A percentile compares a stretch with the other conserved stretches of the same genome.
phyloP scores from a whole-genome alignment of 2,329 filamentous ascomycete genomes.

The Hortaea werneckii region DNA sequence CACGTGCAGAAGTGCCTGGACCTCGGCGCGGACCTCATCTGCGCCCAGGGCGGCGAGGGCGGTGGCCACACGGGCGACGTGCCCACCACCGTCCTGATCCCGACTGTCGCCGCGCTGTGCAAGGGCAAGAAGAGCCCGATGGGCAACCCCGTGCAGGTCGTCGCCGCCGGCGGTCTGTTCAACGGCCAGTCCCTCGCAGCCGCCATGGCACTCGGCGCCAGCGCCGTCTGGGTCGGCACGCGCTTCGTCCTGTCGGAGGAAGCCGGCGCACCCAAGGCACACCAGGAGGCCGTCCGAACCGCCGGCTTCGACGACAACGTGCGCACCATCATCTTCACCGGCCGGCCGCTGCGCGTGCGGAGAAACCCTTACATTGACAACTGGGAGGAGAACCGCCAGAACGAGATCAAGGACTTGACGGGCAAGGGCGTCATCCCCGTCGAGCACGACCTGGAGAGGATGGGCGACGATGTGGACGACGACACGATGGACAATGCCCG shows the following conservation, averaged over 20 bases:
- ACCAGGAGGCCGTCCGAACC: constrained; percentile 55
- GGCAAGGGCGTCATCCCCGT: constrained; percentile 84
- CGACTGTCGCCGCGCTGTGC: constrained; percentile 74
- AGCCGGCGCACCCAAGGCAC: constrained; percentile 70
- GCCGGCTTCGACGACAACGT: constrained; percentile 91
- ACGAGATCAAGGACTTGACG: constrained; percentile 88
- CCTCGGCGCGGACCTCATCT: constrained; percentile 89
- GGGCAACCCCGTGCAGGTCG: constrained; percentile 76
- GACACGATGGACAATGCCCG: constrained; percentile 85
- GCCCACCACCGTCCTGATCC: constrained; percentile 84
- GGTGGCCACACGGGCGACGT: constrained; percentile 74
- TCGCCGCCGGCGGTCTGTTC: constrained; percentile 89
- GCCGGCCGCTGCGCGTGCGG: constrained; percentile 84
- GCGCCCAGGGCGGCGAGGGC: constrained; percentile 94
- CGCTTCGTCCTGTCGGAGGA: constrained; percentile 90
- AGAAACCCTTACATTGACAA: constrained; percentile 88
- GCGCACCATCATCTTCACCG: constrained; percentile 97
- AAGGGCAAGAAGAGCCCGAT: constrained; percentile 75
- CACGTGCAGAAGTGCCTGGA: constrained; percentile 95
- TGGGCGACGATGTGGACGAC: constrained; percentile 57
- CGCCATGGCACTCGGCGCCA: constrained; percentile 83
- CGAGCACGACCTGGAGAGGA: constrained; percentile 83
- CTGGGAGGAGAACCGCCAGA: constrained; percentile 86
- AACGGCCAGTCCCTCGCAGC: constrained; percentile 86
- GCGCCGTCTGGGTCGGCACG: constrained; percentile 92